These are phyloP conservation scores for Penicillium sp. DNA, from an alignment of 2,329 filamentous ascomycete genomes.

Conservation along the genomic window DNA sequence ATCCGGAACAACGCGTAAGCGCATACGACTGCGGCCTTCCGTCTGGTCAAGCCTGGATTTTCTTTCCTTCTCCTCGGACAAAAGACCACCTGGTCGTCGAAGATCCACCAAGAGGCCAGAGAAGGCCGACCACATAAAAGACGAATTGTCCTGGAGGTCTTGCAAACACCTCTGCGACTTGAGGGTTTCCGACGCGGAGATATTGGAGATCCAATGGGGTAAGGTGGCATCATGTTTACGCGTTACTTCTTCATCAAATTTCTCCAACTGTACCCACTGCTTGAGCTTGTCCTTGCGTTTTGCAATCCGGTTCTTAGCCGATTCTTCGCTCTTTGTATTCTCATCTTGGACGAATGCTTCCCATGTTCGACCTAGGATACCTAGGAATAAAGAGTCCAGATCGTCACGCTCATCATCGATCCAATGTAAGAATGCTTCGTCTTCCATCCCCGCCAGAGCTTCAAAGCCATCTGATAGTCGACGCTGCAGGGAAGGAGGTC, in stretches of 20 bases:
- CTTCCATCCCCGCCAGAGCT: constrained; percentile 82
- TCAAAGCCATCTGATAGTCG: constrained; percentile 75
- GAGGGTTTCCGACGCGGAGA: constrained; percentile 85
- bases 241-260: constrained; percentile 68
- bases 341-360: constrained; percentile 82
- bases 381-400: constrained; percentile 79
- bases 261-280: constrained; percentile 72
- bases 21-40: constrained; percentile 93
- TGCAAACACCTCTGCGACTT: constrained; percentile 88
- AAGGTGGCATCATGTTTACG: constrained; percentile 84
- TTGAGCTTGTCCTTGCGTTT: constrained; percentile 82
- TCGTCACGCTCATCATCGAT: constrained; percentile 77
- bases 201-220: constrained; percentile 91
- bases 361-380: constrained; percentile 78
- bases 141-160: constrained; percentile 87
- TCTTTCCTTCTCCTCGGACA: constrained; percentile 62
- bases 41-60: constrained; percentile 96
- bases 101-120: constrained; percentile 77
- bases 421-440: constrained; percentile 84
- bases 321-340: constrained; percentile 77
- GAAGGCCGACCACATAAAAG: constrained; percentile 74
- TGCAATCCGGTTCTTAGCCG: constrained; percentile 65
- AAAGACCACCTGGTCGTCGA: constrained; percentile 75
- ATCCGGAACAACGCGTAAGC: constrained; percentile 81
- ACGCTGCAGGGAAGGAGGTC: constrained; percentile 68